Evolutionary conservation across 305 asterid genomes (phyloP).

Genomic region (Ilex paraguariensis): DNA sequence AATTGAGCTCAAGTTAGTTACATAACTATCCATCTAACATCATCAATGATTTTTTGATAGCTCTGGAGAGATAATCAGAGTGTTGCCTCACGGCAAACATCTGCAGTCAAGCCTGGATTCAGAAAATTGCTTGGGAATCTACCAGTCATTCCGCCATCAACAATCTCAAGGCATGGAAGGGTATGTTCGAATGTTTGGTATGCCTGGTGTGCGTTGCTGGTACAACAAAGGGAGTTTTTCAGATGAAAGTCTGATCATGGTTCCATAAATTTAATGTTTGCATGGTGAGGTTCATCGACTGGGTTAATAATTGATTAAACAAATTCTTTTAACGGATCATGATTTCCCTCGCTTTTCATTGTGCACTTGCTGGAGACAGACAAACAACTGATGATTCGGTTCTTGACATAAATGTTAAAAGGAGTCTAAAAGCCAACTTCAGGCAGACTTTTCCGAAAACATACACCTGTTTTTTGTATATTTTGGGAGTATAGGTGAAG

Average conservation of each 20-base stretch:
- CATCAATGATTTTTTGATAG: constrained; percentile 25
- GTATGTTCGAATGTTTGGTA: constrained; percentile 34
- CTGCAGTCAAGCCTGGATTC: constrained; percentile 22
- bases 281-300: background rate
- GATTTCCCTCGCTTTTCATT: background rate
- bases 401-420: background rate
- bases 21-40: too few relatives aligned
- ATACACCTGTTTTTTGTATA: background rate
- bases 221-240: background rate
- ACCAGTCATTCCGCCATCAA: constrained; percentile 15
- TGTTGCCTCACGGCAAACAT: constrained; percentile 18
- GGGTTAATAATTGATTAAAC: background rate
- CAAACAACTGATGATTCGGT: background rate
- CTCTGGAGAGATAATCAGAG: constrained; percentile 25
- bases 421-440: background rate
- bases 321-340: background rate
- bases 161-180: constrained; percentile 28
- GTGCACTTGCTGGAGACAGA: background rate
- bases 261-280: background rate
- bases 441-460: background rate
- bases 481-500: background rate
- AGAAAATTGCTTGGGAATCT: constrained; percentile 15
- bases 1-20: too few relatives aligned
- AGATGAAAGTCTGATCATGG: background rate
- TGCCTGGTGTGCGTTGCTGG: background rate